Evolutionary conservation across 305 asterid species (phyloP).

Genomic region (Solanum aculeatissimum): DNA sequence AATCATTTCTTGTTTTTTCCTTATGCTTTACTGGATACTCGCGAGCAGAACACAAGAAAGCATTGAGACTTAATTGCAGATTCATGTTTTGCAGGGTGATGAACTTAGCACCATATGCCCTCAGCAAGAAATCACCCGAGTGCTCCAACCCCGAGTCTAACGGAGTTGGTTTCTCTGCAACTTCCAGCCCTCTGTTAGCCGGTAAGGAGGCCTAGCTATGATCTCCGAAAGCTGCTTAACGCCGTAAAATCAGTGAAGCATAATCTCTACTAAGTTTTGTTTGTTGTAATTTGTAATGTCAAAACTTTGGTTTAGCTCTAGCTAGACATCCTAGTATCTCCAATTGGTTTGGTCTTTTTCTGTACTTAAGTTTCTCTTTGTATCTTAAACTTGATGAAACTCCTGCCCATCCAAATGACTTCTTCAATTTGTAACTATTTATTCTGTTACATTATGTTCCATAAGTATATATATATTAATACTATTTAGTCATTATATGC

Average conservation of each 20-base stretch:
- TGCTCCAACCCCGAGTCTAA: conserved; percentile 20
- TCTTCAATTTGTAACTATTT: not conserved
- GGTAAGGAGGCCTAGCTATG: conserved; percentile 13
- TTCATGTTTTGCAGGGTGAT: conserved; percentile 27
- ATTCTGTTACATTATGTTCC: not conserved
- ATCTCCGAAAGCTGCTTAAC: not conserved
- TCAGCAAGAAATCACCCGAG: conserved; percentile 23
- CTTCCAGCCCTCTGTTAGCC: conserved; percentile 26
- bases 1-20: not conserved
- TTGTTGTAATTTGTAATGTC: not conserved
- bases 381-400: not conserved
- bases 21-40: not conserved
- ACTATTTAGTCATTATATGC: not conserved
- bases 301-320: not conserved
- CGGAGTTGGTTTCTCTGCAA: conserved; percentile 27
- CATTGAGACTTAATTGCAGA: not conserved
- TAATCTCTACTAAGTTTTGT: not conserved
- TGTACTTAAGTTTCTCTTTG: not conserved
- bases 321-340: not conserved
- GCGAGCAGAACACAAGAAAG: not conserved
- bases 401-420: not conserved
- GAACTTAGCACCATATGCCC: conserved; percentile 49
- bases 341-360: not conserved
- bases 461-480: not conserved
- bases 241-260: not conserved